Base-by-base conservation (phyloP, 441 rosid species). In the Eutrema salsugineum region DNA sequence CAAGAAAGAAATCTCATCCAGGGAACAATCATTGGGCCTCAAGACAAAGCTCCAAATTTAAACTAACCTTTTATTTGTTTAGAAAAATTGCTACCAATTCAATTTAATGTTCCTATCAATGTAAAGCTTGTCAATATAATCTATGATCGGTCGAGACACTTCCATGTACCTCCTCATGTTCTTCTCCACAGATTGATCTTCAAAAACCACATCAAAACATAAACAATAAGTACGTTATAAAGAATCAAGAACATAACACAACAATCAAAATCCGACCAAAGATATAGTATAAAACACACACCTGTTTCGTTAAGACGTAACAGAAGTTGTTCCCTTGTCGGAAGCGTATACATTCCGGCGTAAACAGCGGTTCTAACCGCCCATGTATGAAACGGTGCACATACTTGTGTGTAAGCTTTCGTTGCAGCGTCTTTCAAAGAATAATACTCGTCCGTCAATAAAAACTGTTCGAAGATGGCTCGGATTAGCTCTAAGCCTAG, bases 401-500 rank as follows among this genome's bases (percentile, higher is more conserved):
- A 95, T 4, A 93, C 97, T 79, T 86, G 87, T 0, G 95, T 73
- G 80, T 91, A 95, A 48, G 99, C 97, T 22, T 91, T 76, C n/a
- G 99, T 83, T 2, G 98, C 99, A 14, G 97, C 99, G 2, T 89
- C 89, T 85, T 81, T 92, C 72, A 92, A 80, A 12, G 91, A 87
- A 73, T 58, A 58, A 38, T 77, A 62, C 32, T 85, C 91, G 33
- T 86, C 78, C 1, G 84, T 70, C 11, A 91, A 58, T 65, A 95
- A 57, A 61, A 95, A 95, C 24, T 91, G 87, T 73, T 91, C 83
- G 59, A 95, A 93, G 27, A 95, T 78, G 75, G 89, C 97, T 55
- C 97, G 86, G 80, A 93, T 85, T 64, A 93, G 93, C 62, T 93
- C 99, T 61, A 95, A 91, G 57, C 99, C 99, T 84, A 85, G 94